Percentiles rank a stretch among this genome's conserved stretches.
Evolutionary conservation across 208 protist species (phyloP).

Genomic region (Histomonas meleagridis): DNA sequence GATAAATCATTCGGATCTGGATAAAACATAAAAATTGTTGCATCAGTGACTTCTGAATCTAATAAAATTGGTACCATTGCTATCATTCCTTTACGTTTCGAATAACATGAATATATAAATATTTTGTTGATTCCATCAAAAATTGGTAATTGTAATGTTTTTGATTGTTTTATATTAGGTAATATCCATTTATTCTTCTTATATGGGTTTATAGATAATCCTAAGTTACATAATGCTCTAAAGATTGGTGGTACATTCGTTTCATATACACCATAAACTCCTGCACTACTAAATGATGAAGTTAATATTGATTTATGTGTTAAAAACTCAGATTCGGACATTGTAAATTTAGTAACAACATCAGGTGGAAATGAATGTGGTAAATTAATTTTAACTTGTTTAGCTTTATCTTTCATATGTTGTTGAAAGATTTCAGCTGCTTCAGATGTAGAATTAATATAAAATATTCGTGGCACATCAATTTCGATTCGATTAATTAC

Average conservation of each 20-base stretch:
- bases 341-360: not conserved
- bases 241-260: not conserved
- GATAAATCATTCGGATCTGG: not conserved
- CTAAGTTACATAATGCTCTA: not conserved
- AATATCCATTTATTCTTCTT: not conserved
- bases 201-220: not conserved
- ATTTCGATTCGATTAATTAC: not conserved
- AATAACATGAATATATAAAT: not conserved
- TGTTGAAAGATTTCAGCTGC: not conserved
- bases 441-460: not conserved
- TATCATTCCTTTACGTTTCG: not conserved
- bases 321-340: not conserved
- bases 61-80: not conserved
- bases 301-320: not conserved
- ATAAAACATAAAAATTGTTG: not conserved
- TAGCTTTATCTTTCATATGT: slow-evolving; percentile 18
- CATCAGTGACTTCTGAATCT: not conserved
- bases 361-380: not conserved
- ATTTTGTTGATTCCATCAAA: not conserved
- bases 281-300: not conserved
- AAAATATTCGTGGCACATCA: not conserved
- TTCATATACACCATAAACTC: not conserved
- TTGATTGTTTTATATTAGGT: not conserved
- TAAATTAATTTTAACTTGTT: not conserved
- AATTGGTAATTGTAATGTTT: not conserved